A percentile compares a stretch with the other conserved stretches of the same genome.
Conservation (phyloP, 306 rosid species). For the Echinosophora koreensis region DNA sequence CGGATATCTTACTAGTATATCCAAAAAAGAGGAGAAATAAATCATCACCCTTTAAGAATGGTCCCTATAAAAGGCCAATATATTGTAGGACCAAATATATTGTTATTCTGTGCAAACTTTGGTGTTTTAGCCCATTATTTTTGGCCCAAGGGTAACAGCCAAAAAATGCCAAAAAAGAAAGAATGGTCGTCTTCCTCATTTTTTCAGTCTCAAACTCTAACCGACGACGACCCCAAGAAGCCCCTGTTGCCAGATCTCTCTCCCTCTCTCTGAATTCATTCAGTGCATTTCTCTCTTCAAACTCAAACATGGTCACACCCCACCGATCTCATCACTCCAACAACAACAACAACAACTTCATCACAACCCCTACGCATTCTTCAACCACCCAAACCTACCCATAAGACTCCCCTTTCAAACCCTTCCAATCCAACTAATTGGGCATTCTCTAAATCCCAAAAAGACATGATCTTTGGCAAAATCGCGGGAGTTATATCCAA, state of each 20-base stretch:
- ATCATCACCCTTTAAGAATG: no score
- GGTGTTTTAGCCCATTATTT: neutral
- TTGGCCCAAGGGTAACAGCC: neutral
- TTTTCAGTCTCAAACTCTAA: conserved; percentile 36
- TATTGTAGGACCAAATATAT: no score
- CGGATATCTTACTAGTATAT: no score
- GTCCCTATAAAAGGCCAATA: no score
- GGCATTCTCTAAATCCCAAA: conserved; percentile 7
- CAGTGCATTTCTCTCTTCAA: neutral
- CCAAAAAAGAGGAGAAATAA: no score
- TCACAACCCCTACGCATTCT: conserved; percentile 33
- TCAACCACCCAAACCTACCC: conserved; percentile 39
- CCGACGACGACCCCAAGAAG: conserved; percentile 36
- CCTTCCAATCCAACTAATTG: conserved; percentile 8
- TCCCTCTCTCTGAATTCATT: neutral
- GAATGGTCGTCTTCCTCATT: neutral
- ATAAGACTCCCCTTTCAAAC: neutral
- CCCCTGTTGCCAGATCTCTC: neutral
- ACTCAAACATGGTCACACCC: neutral
- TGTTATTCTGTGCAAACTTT: no score
- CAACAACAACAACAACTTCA: neutral
- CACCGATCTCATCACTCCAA: conserved; percentile 14
- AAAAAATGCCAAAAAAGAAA: neutral
- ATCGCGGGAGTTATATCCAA: conserved; percentile 56
- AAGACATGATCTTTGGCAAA: conserved; percentile 66